These are phyloP conservation scores for Excoecaria agallocha DNA, from an alignment of 345 rosid species.

Conservation along the genomic window DNA sequence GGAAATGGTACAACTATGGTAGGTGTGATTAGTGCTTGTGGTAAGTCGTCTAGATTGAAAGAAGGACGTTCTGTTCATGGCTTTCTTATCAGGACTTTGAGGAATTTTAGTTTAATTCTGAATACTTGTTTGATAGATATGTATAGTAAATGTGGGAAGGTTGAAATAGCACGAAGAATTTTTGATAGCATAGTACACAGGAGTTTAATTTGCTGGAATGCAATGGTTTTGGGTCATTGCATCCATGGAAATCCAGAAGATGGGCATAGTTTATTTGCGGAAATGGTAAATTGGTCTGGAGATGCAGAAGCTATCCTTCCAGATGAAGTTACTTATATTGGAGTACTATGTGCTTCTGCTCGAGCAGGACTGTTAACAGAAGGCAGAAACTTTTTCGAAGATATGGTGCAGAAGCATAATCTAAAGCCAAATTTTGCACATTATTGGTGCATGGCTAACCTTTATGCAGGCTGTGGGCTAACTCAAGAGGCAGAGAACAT, in stretches of 20 bases:
- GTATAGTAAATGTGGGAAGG: conserved; percentile 59
- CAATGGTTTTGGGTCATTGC: conserved; percentile 76
- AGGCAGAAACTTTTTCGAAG: conserved; percentile 45
- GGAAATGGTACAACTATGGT: conserved; percentile 46
- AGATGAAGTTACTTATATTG: conserved; percentile 56
- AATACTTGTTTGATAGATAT: conserved; percentile 57
- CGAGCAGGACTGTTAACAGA: conserved; percentile 44
- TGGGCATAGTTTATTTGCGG: conserved; percentile 49
- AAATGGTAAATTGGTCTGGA: conserved; percentile 29
- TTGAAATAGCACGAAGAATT: conserved; percentile 49
- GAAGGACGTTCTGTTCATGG: conserved; percentile 79
- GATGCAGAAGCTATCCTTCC: conserved; percentile 28
- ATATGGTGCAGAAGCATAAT: conserved; percentile 44
- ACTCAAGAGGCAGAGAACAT: conserved; percentile 48
- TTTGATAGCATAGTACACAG: conserved; percentile 40
- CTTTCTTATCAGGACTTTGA: conserved; percentile 33
- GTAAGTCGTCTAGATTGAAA: conserved; percentile 56
- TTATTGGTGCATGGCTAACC: conserved; percentile 78
- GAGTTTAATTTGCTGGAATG: conserved; percentile 66
- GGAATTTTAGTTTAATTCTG: conserved; percentile 31
- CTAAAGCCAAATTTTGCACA: conserved; percentile 74
- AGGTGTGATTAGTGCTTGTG: conserved; percentile 49
- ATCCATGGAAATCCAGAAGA: conserved; percentile 62
- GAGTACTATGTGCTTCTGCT: conserved; percentile 63
- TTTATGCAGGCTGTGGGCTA: conserved; percentile 40